These are phyloP conservation scores for Coniosporium tulheliwenetii DNA, from an alignment of 2,329 filamentous ascomycete genomes.

Conservation along the genomic window DNA sequence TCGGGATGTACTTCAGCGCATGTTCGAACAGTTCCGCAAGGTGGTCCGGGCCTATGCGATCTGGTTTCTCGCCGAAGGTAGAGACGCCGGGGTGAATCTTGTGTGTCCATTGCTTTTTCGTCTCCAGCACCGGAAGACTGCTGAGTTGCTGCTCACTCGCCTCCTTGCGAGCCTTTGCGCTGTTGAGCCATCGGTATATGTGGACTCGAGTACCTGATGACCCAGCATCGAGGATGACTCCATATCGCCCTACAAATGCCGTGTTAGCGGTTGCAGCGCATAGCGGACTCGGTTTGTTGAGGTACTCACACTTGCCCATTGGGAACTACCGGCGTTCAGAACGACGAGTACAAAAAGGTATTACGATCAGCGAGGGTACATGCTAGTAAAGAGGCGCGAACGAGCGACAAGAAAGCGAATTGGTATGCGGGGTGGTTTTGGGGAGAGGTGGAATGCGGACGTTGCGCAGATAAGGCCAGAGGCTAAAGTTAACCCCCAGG, in stretches of 20 bases:
- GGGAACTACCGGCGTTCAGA: conserved; percentile 1
- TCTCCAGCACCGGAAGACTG: conserved; percentile 63
- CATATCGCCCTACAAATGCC: conserved; percentile 47
- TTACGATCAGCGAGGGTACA: background rate
- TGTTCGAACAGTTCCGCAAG: conserved; percentile 66
- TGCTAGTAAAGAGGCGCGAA: background rate
- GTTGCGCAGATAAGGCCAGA: too few species aligned
- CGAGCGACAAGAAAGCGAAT: conserved; percentile 7
- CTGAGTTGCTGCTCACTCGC: conserved; percentile 45
- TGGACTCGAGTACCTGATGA: conserved; percentile 93
- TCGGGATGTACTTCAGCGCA: conserved; percentile 63
- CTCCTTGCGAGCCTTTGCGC: conserved; percentile 46
- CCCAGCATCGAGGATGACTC: conserved; percentile 91
- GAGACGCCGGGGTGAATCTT: conserved; percentile 87
- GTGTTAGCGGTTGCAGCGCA: conserved; percentile 2
- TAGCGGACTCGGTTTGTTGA: conserved; percentile 3
- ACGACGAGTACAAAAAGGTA: background rate
- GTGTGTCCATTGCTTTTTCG: conserved; percentile 76
- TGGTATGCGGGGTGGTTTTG: too few species aligned
- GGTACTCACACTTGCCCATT: conserved; percentile 26
- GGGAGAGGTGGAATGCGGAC: too few species aligned
- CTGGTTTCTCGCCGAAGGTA: conserved; percentile 65
- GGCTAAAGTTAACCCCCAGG: too few species aligned
- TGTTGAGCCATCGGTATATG: conserved; percentile 85
- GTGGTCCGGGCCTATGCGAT: conserved; percentile 66